Conservation (phyloP, 306 rosid genomes). For the Cucurbita moschata region DNA sequence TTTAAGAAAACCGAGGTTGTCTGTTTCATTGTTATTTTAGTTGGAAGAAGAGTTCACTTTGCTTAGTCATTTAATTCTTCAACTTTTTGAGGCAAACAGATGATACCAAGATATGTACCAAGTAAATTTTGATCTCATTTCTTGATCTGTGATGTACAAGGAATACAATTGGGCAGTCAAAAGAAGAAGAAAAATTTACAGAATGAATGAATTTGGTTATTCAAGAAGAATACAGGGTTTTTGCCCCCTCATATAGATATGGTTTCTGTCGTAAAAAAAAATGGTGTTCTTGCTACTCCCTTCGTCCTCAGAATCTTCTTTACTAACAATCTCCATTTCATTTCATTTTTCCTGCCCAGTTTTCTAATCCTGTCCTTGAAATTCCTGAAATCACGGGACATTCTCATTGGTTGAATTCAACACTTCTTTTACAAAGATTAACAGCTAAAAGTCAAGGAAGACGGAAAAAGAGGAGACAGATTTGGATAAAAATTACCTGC, state of each 20-base stretch:
- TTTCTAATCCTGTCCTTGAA: conserved; percentile 43
- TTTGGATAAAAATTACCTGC: conserved; percentile 37
- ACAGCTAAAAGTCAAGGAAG: background rate
- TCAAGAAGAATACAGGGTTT: conserved; percentile 1
- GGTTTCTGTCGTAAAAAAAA: conserved; percentile 23
- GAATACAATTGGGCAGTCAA: background rate
- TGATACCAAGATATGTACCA: background rate
- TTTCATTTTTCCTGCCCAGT: conserved; percentile 77
- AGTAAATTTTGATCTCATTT: background rate
- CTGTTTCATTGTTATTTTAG: background rate
- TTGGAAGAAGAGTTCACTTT: background rate
- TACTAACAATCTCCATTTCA: conserved; percentile 67
- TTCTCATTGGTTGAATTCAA: background rate
- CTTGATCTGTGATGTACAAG: background rate
- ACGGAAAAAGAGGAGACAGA: background rate
- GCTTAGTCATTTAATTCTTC: background rate
- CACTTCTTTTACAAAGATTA: background rate
- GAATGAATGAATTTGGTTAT: background rate
- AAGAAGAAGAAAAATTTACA: background rate
- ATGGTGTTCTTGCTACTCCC: conserved; percentile 36
- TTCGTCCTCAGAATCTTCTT: conserved; percentile 48
- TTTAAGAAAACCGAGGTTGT: background rate
- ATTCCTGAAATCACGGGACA: conserved; percentile 43
- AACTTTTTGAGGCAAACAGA: background rate
- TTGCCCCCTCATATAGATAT: conserved; percentile 1